Evolutionary conservation across 2,329 filamentous ascomycete species (phyloP).

Genomic region (Fusarium ramigenum): DNA sequence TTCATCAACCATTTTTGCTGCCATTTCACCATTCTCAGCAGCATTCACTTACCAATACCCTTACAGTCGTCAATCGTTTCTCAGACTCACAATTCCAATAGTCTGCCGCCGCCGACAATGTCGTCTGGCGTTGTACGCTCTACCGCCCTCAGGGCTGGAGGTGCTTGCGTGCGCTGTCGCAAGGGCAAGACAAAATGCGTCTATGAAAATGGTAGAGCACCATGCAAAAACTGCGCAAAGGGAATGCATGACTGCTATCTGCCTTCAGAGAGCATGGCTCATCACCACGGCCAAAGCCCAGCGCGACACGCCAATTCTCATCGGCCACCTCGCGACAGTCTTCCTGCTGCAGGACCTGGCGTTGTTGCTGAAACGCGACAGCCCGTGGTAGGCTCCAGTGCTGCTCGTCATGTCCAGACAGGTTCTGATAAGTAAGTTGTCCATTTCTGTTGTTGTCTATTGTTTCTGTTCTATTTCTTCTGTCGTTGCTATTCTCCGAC

Average conservation of each 20-base stretch:
- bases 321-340: conserved; percentile 62
- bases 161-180: conserved; percentile 70
- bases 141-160: conserved; percentile 68
- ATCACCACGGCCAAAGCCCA: conserved; percentile 68
- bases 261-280: conserved; percentile 67
- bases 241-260: conserved; percentile 72
- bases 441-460: conserved; percentile 8
- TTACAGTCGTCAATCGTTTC: background rate
- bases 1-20: conserved; percentile 19
- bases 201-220: conserved; percentile 69
- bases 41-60: conserved; percentile 7
- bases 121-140: conserved; percentile 62
- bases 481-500: background rate
- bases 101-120: conserved; percentile 46
- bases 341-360: conserved; percentile 62
- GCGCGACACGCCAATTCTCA: conserved; percentile 59
- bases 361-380: conserved; percentile 57
- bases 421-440: conserved; percentile 65
- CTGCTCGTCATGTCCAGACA: conserved; percentile 58
- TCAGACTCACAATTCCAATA: background rate
- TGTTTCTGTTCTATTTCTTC: background rate
- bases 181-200: conserved; percentile 73
- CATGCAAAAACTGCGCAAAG: conserved; percentile 71
- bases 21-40: background rate
- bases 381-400: conserved; percentile 52